Base-by-base conservation (phyloP, 2,329 filamentous ascomycete genomes). In the Penicillium sp. region DNA sequence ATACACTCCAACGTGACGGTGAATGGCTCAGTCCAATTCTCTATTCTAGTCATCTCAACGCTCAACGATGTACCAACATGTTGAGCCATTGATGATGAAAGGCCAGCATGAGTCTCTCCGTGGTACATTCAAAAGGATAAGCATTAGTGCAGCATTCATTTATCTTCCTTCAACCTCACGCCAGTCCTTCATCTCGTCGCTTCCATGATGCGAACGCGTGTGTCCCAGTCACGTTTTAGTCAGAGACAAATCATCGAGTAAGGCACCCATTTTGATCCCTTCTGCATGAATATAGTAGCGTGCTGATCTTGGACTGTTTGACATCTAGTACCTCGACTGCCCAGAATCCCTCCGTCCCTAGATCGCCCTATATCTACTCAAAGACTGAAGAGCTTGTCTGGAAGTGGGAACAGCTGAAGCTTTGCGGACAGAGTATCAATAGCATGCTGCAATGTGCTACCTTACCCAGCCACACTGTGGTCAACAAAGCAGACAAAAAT, bases 351-450 rank as follows among this genome's bases (percentile, higher is more conserved):
- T 39, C 8, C 35, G 19, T 39, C 9, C 35, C 35, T 5, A 39
- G 19, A 3, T 35, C 31, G 31, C 31, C 31, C 13, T 35, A 16
- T 14, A 35, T 35, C 16, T 35, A 13, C 31, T 13, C 31, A 35
- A 35, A 35, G 31, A 35, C 31, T 33, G 7, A 33, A 33, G 29
- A 33, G 29, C 29, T 33, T 6, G 29, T 33, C 33, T 50, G 33
- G 48, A 50, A 42, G 37, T 50, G 49, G 49, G 49, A 52, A 27
- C 21, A 23, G 49, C 21, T 31, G 23, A 52, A 52, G 49, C 23
- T 44, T 31, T 52, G 37, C 26, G 49, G 49, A 26, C 23, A 52
- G 37, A 52, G 49, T 31, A 52, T 52, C 37, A 52, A 52, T 25
- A 44, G 1, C 39, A 44, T 13, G 26, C 44, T 47, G 13, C 23